Conservation (phyloP, 164 flowering plant genomes). For the Aristolochia californica region DNA sequence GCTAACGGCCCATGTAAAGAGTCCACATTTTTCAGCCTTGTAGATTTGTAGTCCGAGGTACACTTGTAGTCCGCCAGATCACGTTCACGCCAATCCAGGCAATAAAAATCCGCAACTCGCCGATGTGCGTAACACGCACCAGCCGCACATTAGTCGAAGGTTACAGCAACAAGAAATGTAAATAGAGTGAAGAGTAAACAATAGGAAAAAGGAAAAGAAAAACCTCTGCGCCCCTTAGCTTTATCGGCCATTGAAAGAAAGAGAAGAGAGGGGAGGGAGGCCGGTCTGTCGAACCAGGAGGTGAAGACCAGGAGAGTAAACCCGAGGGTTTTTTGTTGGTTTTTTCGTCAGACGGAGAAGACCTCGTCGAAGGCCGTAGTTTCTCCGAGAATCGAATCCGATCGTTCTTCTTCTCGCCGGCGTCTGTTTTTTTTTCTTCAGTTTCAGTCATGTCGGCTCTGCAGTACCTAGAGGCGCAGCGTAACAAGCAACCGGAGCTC, state of each 20-base stretch:
- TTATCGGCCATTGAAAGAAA: not conserved
- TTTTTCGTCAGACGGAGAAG: not conserved
- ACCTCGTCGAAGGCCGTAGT: too few relatives aligned
- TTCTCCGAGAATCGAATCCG: not conserved
- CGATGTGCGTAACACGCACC: too few relatives aligned
- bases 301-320: not conserved
- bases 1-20: too few relatives aligned
- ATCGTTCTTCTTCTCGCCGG: not conserved
- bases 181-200: not conserved
- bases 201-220: not conserved
- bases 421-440: too few relatives aligned
- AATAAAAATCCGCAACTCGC: too few relatives aligned
- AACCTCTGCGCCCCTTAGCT: not conserved
- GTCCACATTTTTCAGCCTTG: too few relatives aligned
- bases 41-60: too few relatives aligned
- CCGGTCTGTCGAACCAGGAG: not conserved
- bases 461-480: conserved; percentile 62
- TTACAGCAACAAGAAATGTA: not conserved
- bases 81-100: too few relatives aligned
- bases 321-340: not conserved
- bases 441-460: conserved; percentile 58
- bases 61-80: too few relatives aligned
- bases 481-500: conserved; percentile 77
- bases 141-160: too few relatives aligned
- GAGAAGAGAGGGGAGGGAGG: not conserved